Percentiles rank a stretch among this genome's conserved stretches.
Evolutionary conservation across 2,329 filamentous ascomycete genomes (phyloP).

Genomic region (Rutstroemia sp.): DNA sequence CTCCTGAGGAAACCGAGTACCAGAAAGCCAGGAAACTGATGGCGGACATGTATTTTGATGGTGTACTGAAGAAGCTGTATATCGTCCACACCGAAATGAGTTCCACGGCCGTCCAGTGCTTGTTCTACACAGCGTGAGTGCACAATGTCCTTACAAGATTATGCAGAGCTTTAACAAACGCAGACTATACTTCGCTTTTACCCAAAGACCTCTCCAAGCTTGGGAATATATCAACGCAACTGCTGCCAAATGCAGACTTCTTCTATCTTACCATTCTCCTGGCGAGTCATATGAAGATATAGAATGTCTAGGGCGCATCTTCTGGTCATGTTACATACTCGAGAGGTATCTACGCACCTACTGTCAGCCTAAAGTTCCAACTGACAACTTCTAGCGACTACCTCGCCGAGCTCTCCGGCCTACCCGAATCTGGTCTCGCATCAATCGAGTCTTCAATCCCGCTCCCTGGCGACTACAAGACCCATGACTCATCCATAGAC

Average conservation of each 20-base stretch:
- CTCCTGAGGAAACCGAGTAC: constrained; percentile 26
- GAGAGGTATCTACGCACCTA: constrained; percentile 34
- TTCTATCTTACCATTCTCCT: constrained; percentile 37
- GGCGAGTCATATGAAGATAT: constrained; percentile 34
- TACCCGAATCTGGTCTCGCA: constrained; percentile 43
- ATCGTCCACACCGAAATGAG: constrained; percentile 40
- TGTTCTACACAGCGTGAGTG: constrained; percentile 43
- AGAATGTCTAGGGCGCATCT: constrained; percentile 43
- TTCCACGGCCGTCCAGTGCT: constrained; percentile 40
- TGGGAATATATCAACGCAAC: constrained; percentile 45
- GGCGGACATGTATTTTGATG: constrained; percentile 22
- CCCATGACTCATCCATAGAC: constrained; percentile 31
- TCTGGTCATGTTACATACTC: constrained; percentile 48
- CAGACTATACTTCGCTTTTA: constrained; percentile 42
- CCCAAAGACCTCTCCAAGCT: constrained; percentile 42
- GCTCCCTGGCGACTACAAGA: constrained; percentile 40
- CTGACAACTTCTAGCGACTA: constrained; percentile 35
- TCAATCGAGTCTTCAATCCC: constrained; percentile 44
- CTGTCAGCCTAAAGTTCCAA: neutral
- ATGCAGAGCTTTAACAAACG: neutral
- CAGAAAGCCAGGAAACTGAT: constrained; percentile 20
- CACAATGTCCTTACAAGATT: neutral
- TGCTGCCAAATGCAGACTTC: constrained; percentile 41
- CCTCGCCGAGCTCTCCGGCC: constrained; percentile 43
- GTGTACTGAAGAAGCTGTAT: constrained; percentile 39